Percentiles rank a stretch among this genome's conserved stretches.
These are phyloP conservation scores for Chytriomyces sp. DNA, from an alignment of 192 early-diverging fungal species.

Conservation along the genomic window DNA sequence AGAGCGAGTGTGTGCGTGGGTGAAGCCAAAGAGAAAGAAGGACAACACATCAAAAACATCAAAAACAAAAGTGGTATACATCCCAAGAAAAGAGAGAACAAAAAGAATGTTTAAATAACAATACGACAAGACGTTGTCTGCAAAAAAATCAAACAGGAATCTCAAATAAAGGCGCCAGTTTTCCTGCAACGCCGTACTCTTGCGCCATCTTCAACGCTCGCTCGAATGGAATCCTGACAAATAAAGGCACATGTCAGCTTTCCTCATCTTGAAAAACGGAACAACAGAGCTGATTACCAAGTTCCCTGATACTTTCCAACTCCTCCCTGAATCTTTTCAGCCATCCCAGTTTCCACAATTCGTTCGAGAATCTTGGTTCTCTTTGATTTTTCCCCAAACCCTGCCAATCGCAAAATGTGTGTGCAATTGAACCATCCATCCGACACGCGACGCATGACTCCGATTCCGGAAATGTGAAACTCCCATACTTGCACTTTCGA, in stretches of 20 bases:
- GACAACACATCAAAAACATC: neutral
- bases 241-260: neutral
- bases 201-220: conserved; percentile 45
- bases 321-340: conserved; percentile 63
- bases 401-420: conserved; percentile 61
- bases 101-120: neutral
- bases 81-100: neutral
- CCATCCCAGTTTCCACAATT: conserved; percentile 35
- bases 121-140: neutral
- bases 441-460: conserved; percentile 52
- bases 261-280: neutral
- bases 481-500: conserved; percentile 57
- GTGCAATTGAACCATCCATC: conserved; percentile 64
- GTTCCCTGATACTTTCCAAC: conserved; percentile 65
- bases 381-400: conserved; percentile 53
- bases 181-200: conserved; percentile 46
- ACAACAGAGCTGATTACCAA: no score
- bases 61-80: neutral
- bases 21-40: neutral
- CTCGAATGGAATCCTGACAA: conserved; percentile 52
- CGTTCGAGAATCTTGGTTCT: conserved; percentile 60
- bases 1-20: no score
- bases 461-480: conserved; percentile 27
- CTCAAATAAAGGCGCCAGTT: conserved; percentile 38
- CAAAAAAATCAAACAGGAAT: neutral